Evolutionary conservation across 2,329 filamentous ascomycete species (phyloP).

Genomic region (Diatrype stigma): DNA sequence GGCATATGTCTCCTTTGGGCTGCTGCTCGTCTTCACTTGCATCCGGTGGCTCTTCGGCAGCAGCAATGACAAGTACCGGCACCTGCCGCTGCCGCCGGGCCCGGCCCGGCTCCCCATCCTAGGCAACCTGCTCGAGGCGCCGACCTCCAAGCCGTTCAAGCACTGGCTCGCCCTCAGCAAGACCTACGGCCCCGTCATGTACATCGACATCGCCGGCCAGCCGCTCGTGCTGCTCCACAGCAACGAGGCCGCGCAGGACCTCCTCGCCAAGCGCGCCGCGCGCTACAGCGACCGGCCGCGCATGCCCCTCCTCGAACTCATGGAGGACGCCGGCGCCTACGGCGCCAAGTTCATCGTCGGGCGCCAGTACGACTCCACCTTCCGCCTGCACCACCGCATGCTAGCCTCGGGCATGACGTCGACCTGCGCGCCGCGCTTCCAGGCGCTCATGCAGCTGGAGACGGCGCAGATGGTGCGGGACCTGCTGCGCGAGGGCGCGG

Average conservation of each 20-base stretch:
- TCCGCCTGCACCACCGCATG: conserved; percentile 34
- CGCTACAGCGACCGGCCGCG: conserved; percentile 14
- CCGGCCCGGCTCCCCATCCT: conserved; percentile 9
- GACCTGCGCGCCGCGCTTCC: conserved; percentile 30
- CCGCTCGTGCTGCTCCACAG: conserved; percentile 10
- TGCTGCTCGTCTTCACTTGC: too few relatives aligned
- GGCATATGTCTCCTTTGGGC: too few relatives aligned
- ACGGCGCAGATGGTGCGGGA: conserved; percentile 40
- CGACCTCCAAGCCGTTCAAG: conserved; percentile 8
- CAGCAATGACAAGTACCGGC: background rate
- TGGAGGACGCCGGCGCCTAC: conserved; percentile 19
- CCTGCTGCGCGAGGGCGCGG: conserved; percentile 28
- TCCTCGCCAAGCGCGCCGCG: conserved; percentile 8
- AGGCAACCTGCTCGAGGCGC: conserved; percentile 11
- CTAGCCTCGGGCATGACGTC: conserved; percentile 29
- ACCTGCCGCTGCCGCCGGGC: conserved; percentile 8
- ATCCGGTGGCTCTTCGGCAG: too few relatives aligned
- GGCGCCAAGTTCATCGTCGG: background rate
- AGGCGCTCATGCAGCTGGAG: conserved; percentile 41
- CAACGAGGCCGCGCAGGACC: conserved; percentile 8
- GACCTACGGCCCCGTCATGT: conserved; percentile 12
- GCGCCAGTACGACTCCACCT: conserved; percentile 31
- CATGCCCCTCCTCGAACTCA: conserved; percentile 28
- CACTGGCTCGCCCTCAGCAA: conserved; percentile 6
- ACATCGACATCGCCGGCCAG: conserved; percentile 14